phyloP scores from a whole-genome alignment of 129 eudicot species.

The Flaveria trinervia region DNA sequence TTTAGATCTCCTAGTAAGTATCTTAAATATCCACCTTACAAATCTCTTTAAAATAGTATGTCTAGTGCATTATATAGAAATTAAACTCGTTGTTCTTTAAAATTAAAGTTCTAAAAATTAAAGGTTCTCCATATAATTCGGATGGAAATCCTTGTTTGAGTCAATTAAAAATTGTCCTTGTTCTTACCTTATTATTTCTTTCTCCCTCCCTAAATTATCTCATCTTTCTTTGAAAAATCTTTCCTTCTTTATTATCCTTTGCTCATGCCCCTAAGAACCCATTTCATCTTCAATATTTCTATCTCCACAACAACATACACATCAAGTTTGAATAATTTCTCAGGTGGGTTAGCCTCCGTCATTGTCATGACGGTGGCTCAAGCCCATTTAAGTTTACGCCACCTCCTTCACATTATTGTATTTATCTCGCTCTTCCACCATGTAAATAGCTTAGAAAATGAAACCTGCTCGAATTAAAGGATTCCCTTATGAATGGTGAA shows the following conservation, averaged over 20 bases:
- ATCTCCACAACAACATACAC: slow-evolving; percentile 2
- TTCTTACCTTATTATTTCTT: slow-evolving; percentile 1
- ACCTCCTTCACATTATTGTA: slow-evolving; percentile 20
- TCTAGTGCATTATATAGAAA: no score
- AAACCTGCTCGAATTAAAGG: slow-evolving; percentile 61
- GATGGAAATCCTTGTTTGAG: no score
- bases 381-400: neutral
- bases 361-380: slow-evolving; percentile 40
- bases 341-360: slow-evolving; percentile 55
- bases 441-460: slow-evolving; percentile 37
- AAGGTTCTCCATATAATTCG: no score
- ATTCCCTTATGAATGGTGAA: slow-evolving; percentile 36
- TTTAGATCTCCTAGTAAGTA: no score
- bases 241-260: neutral
- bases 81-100: no score
- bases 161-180: no score
- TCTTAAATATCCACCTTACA: no score
- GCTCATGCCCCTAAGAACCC: slow-evolving; percentile 36
- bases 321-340: slow-evolving; percentile 30
- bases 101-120: no score
- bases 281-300: slow-evolving; percentile 32
- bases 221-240: neutral
- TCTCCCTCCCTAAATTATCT: neutral
- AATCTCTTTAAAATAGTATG: no score
- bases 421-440: slow-evolving; percentile 21